These are phyloP conservation scores for Colletotrichum simmondsii DNA, from an alignment of 2,329 filamentous ascomycete species.

Conservation along the genomic window DNA sequence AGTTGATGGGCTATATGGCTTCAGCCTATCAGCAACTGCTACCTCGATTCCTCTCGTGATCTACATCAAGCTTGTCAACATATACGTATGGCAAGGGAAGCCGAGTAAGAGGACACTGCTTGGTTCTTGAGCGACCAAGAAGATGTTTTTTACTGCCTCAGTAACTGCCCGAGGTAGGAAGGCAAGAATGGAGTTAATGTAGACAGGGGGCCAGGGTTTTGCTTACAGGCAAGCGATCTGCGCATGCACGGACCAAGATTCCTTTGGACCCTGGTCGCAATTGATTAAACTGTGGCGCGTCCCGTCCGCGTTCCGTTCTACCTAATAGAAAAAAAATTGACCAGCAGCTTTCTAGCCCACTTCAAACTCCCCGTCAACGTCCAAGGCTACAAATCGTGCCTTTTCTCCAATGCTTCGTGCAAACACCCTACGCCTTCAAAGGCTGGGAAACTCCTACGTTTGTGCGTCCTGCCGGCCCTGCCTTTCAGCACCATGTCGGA, in stretches of 20 bases:
- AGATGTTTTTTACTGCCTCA: too few species aligned
- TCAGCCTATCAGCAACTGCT: not conserved
- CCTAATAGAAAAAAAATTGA: conserved; percentile 16
- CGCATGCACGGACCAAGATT: conserved; percentile 1
- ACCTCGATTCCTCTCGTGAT: not conserved
- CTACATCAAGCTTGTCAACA: not conserved
- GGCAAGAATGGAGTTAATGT: too few species aligned
- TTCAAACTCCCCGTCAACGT: conserved; percentile 7
- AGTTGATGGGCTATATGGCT: not conserved
- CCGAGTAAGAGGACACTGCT: not conserved
- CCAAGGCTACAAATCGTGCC: conserved; percentile 5
- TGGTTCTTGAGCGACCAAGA: not conserved
- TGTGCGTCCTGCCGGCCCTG: conserved; percentile 40
- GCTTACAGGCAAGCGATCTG: not conserved
- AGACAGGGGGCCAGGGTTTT: not conserved
- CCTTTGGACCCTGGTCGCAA: conserved; percentile 6
- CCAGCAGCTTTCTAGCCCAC: not conserved
- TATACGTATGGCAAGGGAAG: not conserved
- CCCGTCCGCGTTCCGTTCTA: not conserved
- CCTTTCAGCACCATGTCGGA: conserved; percentile 12
- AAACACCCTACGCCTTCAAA: conserved; percentile 40
- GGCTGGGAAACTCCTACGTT: conserved; percentile 41
- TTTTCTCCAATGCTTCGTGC: conserved; percentile 47
- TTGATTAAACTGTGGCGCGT: conserved; percentile 9
- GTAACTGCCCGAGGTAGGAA: too few species aligned